phyloP scores from a whole-genome alignment of 768 basidiomycete genomes.

The Pilatotrama ljubarskyi region DNA sequence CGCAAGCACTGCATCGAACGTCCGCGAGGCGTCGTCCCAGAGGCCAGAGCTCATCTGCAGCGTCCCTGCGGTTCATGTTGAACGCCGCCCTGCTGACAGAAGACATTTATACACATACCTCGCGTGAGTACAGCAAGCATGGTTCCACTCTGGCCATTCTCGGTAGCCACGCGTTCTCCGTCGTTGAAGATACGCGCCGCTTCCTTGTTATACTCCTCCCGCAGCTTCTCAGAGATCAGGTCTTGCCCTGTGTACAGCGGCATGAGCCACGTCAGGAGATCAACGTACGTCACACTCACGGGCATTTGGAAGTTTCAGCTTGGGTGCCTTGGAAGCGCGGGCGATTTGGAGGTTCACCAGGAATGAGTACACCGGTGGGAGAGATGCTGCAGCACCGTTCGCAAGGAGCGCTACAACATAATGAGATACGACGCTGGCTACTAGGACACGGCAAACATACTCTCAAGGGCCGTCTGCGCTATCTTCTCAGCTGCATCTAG shows the following conservation, averaged over 20 bases:
- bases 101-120: conserved; percentile 42
- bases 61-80: conserved; percentile 52
- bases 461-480: conserved; percentile 61
- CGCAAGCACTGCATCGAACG: conserved; percentile 78
- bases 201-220: conserved; percentile 68
- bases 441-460: conserved; percentile 40
- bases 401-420: conserved; percentile 47
- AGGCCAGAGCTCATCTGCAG: conserved; percentile 78
- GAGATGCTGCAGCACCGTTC: conserved; percentile 47
- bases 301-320: conserved; percentile 67
- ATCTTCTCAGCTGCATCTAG: conserved; percentile 78
- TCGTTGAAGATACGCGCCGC: conserved; percentile 70
- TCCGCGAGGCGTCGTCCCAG: conserved; percentile 78
- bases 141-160: conserved; percentile 59
- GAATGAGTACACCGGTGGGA: conserved; percentile 77
- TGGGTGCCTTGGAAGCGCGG: conserved; percentile 81
- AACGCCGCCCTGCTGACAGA: background rate
- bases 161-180: conserved; percentile 51
- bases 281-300: conserved; percentile 49
- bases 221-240: conserved; percentile 57
- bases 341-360: conserved; percentile 86
- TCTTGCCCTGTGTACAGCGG: conserved; percentile 56
- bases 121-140: conserved; percentile 63
- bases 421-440: conserved; percentile 9
- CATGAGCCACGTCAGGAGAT: background rate